Conservation (phyloP, 306 rosid species). For the Cicer bijugum region DNA sequence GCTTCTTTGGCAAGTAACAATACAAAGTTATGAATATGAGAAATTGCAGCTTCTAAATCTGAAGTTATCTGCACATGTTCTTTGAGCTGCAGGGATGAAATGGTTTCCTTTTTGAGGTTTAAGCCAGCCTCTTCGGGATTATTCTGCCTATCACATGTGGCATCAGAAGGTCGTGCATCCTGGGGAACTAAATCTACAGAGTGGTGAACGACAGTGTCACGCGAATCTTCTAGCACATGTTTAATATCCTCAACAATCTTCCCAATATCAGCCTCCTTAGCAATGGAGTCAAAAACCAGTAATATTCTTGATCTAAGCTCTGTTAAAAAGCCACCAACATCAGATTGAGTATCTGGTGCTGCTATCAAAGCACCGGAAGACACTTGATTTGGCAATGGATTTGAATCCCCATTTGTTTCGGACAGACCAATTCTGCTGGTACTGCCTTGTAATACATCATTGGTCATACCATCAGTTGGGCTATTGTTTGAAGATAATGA, state of each 20-base stretch:
- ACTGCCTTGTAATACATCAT: conserved; percentile 48
- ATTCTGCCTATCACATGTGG: conserved; percentile 62
- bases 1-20: conserved; percentile 76
- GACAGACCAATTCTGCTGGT: conserved; percentile 48
- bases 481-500: conserved; percentile 49
- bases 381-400: conserved; percentile 46
- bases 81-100: conserved; percentile 52
- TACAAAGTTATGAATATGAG: conserved; percentile 80
- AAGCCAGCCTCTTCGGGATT: conserved; percentile 74
- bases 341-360: conserved; percentile 44
- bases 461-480: conserved; percentile 51
- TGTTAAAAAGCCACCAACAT: conserved; percentile 52
- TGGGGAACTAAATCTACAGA: conserved; percentile 54
- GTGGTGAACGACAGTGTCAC: conserved; percentile 51
- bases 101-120: conserved; percentile 56
- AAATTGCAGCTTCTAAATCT: conserved; percentile 77
- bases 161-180: conserved; percentile 57
- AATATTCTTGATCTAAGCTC: conserved; percentile 80
- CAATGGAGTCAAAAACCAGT: conserved; percentile 63
- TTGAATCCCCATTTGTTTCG: conserved; percentile 49
- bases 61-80: conserved; percentile 55
- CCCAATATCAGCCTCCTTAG: conserved; percentile 72
- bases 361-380: conserved; percentile 48
- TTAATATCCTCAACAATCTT: conserved; percentile 78
- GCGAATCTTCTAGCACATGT: conserved; percentile 71